Percentiles rank a stretch among this genome's conserved stretches.
Conservation (phyloP, 2,329 filamentous ascomycete species). For the Zasmidium citrigriseum region DNA sequence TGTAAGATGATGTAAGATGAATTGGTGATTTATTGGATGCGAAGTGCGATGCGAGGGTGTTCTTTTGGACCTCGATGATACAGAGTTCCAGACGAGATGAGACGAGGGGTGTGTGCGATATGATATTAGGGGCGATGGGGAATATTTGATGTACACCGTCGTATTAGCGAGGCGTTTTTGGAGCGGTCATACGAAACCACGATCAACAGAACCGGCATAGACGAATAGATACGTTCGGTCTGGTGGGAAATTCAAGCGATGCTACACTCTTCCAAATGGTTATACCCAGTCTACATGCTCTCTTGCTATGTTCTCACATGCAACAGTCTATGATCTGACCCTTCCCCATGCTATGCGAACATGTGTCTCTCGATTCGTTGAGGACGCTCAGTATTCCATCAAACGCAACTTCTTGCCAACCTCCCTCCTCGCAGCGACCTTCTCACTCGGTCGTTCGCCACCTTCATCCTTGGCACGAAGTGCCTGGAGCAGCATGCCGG, state of each 20-base stretch:
- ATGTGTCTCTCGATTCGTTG: too few species aligned
- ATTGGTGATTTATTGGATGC: too few species aligned
- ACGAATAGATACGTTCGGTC: not conserved
- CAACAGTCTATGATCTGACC: too few species aligned
- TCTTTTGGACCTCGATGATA: too few species aligned
- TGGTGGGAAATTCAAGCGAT: not conserved
- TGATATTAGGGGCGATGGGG: not conserved
- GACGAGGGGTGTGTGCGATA: not conserved
- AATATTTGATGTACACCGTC: not conserved
- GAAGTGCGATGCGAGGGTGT: too few species aligned
- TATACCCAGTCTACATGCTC: too few species aligned
- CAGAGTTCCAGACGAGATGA: not conserved
- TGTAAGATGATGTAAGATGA: too few species aligned
- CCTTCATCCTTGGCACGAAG: constrained; percentile 68
- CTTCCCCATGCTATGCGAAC: not conserved
- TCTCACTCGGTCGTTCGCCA: constrained; percentile 52
- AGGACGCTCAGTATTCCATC: constrained; percentile 67
- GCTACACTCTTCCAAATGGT: too few species aligned
- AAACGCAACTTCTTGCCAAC: constrained; percentile 74
- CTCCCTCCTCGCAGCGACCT: constrained; percentile 65
- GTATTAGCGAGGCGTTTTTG: not conserved
- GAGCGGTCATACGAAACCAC: not conserved
- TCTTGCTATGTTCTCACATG: not conserved
- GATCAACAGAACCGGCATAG: too few species aligned
- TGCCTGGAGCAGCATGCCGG: constrained; percentile 88